Evolutionary conservation across 768 basidiomycete species (phyloP), one percentile per base, ranked within the genome.

Genomic region (Macrocybe gigantea): DNA sequence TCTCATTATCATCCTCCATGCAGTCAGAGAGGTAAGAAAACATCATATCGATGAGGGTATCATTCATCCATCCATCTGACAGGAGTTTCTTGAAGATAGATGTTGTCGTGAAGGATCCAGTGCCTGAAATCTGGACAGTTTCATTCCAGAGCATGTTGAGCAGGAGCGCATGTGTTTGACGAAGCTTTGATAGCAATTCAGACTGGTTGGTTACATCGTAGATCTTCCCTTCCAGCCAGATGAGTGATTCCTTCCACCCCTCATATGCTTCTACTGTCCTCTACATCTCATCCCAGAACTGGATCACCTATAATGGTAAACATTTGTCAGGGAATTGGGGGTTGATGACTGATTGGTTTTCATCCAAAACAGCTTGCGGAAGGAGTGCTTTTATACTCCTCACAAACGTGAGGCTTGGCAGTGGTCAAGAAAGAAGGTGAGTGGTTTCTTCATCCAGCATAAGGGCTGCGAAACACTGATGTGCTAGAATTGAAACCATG

Each of bases 11-110:
- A 11, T 36, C 10, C 33, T 51, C 50, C 5, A 36, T 37, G 13
- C 47, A 36, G 4, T 51, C 50, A 5, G 41, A 48, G 3, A 51
- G 36, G 9, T 51, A 43, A 33, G 22, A 10, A 41, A 51, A 47
- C 50, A 51, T 51, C 47, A 51, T 51, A 38, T 51, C 47, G 37
- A 51, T 38, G 9, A 43, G 41, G 4, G 14, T 13, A 36, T 43
- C 42, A 39, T 22, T 44, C 5, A 51, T 44, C 8, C 32, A 31
- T 5, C 34, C 34, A n/a, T 37, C 35, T 29, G 41, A 47, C 8
- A 51, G 12, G 5, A 51, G 45, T 6, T 7, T 30, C 5, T 41
- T 37, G 15, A 51, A 48, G 11, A 32, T 22, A 6, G 3, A 10
- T 11, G 50, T 51, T 4, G 42, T 42, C 12, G 40, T 51, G 29